phyloP scores from a whole-genome alignment of 2,329 filamentous ascomycete genomes.

The Colletotrichum orbiculare region DNA sequence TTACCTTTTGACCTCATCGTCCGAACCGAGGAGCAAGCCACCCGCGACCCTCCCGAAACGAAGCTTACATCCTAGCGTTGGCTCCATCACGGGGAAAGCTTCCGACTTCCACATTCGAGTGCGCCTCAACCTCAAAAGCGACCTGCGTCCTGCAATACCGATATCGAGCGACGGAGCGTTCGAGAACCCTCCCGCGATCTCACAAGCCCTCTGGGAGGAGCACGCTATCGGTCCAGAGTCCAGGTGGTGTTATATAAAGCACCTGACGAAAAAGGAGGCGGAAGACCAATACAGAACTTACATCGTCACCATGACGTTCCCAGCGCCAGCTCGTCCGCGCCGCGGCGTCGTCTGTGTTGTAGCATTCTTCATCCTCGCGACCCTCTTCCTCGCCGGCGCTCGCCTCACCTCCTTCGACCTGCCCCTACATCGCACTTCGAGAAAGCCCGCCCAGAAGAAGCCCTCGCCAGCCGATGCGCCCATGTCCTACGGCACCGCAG shows the following conservation, averaged over 20 bases:
- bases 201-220: not conserved
- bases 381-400: constrained; percentile 47
- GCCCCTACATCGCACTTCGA: constrained; percentile 8
- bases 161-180: not conserved
- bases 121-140: not conserved
- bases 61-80: constrained; percentile 12
- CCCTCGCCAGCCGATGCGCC: constrained; percentile 44
- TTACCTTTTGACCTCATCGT: not conserved
- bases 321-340: constrained; percentile 17
- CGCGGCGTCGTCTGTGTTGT: constrained; percentile 20
- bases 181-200: not conserved
- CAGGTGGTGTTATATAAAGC: too few relatives aligned
- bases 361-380: constrained; percentile 46
- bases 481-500: constrained; percentile 54
- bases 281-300: not conserved
- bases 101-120: not conserved
- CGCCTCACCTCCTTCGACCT: constrained; percentile 44
- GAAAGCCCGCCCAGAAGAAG: constrained; percentile 30
- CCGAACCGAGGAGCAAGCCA: constrained; percentile 8
- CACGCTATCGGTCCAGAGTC: too few relatives aligned
- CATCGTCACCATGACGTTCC: constrained; percentile 21
- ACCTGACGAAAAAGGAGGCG: not conserved
- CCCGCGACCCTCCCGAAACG: constrained; percentile 3
- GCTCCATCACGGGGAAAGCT: constrained; percentile 6
- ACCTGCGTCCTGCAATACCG: not conserved